Percentiles rank a stretch among this genome's conserved stretches.
phyloP scores from a whole-genome alignment of 2,329 filamentous ascomycete genomes.

The Talaromyces sp. region DNA sequence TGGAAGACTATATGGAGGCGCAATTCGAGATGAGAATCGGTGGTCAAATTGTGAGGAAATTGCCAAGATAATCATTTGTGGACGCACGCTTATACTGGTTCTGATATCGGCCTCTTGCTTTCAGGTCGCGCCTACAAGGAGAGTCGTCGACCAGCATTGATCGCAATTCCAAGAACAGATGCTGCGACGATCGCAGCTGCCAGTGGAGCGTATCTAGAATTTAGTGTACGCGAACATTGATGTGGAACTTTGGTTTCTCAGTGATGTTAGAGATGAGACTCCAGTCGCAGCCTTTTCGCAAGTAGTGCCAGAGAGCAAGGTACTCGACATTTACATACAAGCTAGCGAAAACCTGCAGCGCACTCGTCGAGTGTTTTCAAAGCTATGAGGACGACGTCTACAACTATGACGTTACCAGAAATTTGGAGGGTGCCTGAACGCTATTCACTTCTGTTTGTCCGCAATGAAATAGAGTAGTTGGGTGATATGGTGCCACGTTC shows the following conservation, averaged over 20 bases:
- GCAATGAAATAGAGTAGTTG: background rate
- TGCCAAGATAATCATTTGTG: constrained; percentile 46
- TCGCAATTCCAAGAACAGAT: constrained; percentile 47
- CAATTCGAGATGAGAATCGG: background rate
- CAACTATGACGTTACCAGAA: background rate
- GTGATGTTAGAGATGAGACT: constrained; percentile 60
- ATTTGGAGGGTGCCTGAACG: background rate
- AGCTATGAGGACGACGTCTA: background rate
- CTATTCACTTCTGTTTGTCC: background rate
- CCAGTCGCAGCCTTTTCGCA: constrained; percentile 54
- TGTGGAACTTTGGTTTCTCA: constrained; percentile 57
- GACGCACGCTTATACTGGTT: constrained; percentile 57
- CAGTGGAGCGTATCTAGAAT: constrained; percentile 50
- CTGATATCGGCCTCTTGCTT: constrained; percentile 49
- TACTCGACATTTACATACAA: constrained; percentile 54
- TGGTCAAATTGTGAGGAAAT: constrained; percentile 38
- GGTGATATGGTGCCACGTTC: background rate
- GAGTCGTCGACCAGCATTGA: constrained; percentile 53
- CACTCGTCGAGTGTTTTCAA: background rate
- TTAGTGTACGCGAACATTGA: constrained; percentile 42
- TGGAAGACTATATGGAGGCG: background rate
- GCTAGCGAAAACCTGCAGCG: constrained; percentile 38
- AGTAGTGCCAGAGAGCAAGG: constrained; percentile 50
- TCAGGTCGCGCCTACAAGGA: constrained; percentile 60
- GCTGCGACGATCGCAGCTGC: constrained; percentile 43